Evolutionary conservation across 2,329 filamentous ascomycete genomes (phyloP).

Genomic region (Ilyonectria destructans): DNA sequence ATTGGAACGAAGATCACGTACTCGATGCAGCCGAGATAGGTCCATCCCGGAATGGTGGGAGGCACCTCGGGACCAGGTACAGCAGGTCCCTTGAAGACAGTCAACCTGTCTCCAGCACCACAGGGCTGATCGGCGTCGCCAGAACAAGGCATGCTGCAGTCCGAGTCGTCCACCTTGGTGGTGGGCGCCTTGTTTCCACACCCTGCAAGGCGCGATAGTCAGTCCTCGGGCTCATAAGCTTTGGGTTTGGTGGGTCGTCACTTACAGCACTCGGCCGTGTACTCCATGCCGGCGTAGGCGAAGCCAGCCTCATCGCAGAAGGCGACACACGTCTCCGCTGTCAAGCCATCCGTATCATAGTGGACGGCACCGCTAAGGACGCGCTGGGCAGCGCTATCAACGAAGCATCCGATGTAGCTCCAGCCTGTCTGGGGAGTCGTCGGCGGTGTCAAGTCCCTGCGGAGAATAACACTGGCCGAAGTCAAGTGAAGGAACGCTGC

Average conservation of each 20-base stretch:
- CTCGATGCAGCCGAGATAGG: slow-evolving; percentile 27
- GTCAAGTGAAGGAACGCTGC: slow-evolving; percentile 42
- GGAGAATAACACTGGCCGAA: slow-evolving; percentile 41
- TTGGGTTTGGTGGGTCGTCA: slow-evolving; percentile 35
- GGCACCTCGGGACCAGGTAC: background rate
- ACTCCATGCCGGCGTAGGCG: slow-evolving; percentile 1
- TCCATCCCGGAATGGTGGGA: slow-evolving; percentile 21
- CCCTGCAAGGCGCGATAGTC: slow-evolving; percentile 37
- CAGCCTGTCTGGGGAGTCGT: slow-evolving; percentile 25
- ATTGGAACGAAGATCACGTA: background rate
- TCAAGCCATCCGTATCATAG: background rate
- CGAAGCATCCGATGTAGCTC: background rate
- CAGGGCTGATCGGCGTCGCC: slow-evolving; percentile 66
- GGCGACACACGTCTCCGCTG: background rate
- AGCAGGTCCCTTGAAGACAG: slow-evolving; percentile 48
- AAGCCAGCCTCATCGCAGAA: background rate
- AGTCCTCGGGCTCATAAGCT: slow-evolving; percentile 8
- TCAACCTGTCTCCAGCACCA: slow-evolving; percentile 64
- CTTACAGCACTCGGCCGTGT: slow-evolving; percentile 31
- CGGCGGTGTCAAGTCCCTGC: slow-evolving; percentile 44
- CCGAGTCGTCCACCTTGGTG: slow-evolving; percentile 57
- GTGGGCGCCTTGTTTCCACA: slow-evolving; percentile 56
- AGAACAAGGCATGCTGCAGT: slow-evolving; percentile 66
- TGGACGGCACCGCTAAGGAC: background rate
- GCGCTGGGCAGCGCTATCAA: background rate